These are phyloP conservation scores for Acacia pycnantha DNA, from an alignment of 331 rosid species.

Conservation along the genomic window DNA sequence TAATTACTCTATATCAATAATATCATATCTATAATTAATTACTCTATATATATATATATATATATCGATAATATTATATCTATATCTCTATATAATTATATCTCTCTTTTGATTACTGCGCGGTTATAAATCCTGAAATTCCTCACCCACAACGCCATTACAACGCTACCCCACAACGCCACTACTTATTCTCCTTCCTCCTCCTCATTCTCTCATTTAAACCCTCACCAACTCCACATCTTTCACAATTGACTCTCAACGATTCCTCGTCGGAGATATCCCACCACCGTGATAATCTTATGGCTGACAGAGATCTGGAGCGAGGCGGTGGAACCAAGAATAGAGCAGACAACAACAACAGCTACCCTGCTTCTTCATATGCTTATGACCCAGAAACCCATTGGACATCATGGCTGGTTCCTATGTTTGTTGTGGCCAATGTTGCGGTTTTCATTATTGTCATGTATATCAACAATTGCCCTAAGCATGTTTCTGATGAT, in stretches of 20 bases:
- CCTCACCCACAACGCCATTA: constrained; percentile 16
- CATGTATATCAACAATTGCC: constrained; percentile 79
- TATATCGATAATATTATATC: too few relatives aligned
- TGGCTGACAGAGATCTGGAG: constrained; percentile 63
- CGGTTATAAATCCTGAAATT: constrained; percentile 37
- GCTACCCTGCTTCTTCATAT: constrained; percentile 36
- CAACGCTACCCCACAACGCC: constrained; percentile 2
- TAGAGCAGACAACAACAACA: constrained; percentile 16
- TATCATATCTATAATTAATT: too few relatives aligned
- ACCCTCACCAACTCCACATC: constrained; percentile 38
- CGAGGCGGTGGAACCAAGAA: constrained; percentile 50
- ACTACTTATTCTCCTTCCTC: neutral
- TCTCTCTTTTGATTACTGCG: neutral
- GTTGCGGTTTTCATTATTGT: constrained; percentile 56
- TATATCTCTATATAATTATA: too few relatives aligned
- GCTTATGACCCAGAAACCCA: constrained; percentile 42
- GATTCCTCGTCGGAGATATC: neutral
- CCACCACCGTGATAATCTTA: constrained; percentile 30
- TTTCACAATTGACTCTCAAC: neutral
- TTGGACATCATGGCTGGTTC: constrained; percentile 87
- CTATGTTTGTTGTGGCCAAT: constrained; percentile 64
- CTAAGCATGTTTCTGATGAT: constrained; percentile 24
- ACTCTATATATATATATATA: too few relatives aligned
- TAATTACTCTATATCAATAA: too few relatives aligned
- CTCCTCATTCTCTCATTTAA: constrained; percentile 22